Evolutionary conservation across 305 asterid genomes (phyloP).

Genomic region (Rubia balearica): DNA sequence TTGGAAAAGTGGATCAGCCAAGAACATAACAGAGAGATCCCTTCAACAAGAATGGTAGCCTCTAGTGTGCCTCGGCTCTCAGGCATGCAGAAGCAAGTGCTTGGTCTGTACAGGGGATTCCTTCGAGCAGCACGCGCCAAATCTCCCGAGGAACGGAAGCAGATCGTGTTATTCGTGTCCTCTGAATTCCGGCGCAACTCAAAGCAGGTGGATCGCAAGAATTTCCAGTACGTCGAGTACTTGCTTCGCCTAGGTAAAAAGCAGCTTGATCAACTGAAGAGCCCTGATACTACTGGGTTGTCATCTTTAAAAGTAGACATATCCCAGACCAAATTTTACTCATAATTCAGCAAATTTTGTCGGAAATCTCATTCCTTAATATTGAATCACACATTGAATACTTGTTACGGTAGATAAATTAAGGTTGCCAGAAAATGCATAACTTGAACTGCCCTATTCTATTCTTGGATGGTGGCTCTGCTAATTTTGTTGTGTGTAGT

Average conservation of each 20-base stretch:
- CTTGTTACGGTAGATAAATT: not conserved
- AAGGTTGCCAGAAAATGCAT: not conserved
- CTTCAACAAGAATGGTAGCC: conserved; percentile 44
- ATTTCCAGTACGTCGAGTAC: conserved; percentile 67
- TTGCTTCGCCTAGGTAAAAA: conserved; percentile 75
- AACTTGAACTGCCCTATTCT: too few relatives aligned
- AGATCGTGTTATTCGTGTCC: conserved; percentile 57
- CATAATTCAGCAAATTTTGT: conserved; percentile 5
- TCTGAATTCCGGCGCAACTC: conserved; percentile 66
- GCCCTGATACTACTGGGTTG: conserved; percentile 59
- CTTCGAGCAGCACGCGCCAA: conserved; percentile 71
- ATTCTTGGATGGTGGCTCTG: too few relatives aligned
- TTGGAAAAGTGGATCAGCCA: not conserved
- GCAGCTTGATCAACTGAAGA: conserved; percentile 79
- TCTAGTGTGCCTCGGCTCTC: conserved; percentile 59
- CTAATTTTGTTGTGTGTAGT: too few relatives aligned
- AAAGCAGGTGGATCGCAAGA: conserved; percentile 69
- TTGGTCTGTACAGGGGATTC: conserved; percentile 73
- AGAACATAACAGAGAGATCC: conserved; percentile 2
- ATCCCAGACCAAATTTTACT: not conserved
- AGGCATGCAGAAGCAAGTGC: conserved; percentile 90
- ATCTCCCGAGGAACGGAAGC: conserved; percentile 58
- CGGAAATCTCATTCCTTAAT: not conserved
- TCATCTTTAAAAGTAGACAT: conserved; percentile 32
- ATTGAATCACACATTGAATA: not conserved